Percentiles rank a stretch among this genome's conserved stretches.
phyloP scores from a whole-genome alignment of 495 filamentous ascomycete genomes.

The Endocarpon pusillum region DNA sequence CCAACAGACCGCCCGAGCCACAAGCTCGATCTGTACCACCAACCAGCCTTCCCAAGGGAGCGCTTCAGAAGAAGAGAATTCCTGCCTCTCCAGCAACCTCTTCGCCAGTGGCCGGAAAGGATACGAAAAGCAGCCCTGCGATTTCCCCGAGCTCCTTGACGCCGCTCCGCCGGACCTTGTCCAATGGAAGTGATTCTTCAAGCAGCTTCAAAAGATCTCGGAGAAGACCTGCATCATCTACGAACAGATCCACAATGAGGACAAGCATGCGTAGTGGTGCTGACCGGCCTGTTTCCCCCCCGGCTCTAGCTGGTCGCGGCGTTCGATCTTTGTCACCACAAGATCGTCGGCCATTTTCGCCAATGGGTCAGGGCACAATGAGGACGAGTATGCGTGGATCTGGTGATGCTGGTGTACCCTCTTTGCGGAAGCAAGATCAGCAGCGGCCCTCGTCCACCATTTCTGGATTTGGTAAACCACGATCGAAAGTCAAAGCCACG shows the following conservation, averaged over 20 bases:
- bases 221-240: too few relatives aligned
- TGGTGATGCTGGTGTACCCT: constrained; percentile 6
- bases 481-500: constrained; percentile 25
- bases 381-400: constrained; percentile 33
- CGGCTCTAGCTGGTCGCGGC: constrained; percentile 12
- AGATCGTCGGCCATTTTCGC: constrained; percentile 18
- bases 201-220: constrained; percentile 41
- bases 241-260: constrained; percentile 32
- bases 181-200: constrained; percentile 42
- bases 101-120: constrained; percentile 4
- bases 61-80: constrained; percentile 17
- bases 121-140: constrained; percentile 15
- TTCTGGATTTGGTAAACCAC: too few relatives aligned
- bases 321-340: constrained; percentile 16
- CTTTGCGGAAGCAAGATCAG: constrained; percentile 11
- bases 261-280: constrained; percentile 32
- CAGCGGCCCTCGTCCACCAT: constrained; percentile 27
- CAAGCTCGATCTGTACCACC: not conserved
- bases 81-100: constrained; percentile 5
- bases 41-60: constrained; percentile 12
- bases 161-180: constrained; percentile 17
- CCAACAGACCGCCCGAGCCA: not conserved
- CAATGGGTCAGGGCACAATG: constrained; percentile 21
- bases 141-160: constrained; percentile 1
- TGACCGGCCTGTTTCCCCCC: constrained; percentile 8